These are phyloP conservation scores for Cymbopogon flexuosus DNA, from an alignment of 202 grass and related monocot genomes.

Conservation along the genomic window DNA sequence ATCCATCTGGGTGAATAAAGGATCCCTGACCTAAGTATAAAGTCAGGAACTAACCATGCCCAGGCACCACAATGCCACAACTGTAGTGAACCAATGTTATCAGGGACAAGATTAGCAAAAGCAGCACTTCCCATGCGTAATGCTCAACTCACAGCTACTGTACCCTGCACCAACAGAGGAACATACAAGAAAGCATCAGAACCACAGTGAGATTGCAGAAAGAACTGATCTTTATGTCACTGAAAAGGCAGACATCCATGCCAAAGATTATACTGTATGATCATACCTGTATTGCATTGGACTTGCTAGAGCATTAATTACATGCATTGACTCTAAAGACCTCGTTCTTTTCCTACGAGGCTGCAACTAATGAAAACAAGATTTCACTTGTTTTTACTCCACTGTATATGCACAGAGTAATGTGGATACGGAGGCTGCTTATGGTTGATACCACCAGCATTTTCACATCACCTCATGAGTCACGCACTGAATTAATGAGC, in stretches of 20 bases:
- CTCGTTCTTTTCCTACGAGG: background rate
- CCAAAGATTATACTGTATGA: background rate
- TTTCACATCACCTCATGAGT: constrained; percentile 25
- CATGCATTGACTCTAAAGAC: background rate
- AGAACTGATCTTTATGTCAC: background rate
- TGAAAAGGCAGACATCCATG: background rate
- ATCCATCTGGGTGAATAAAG: background rate
- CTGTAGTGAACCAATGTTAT: background rate
- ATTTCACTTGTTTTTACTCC: background rate
- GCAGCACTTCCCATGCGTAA: background rate
- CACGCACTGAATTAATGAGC: constrained; percentile 43
- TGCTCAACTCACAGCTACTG: background rate
- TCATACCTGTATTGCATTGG: constrained; percentile 22
- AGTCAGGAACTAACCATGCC: background rate
- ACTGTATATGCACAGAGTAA: background rate
- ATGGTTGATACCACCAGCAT: background rate
- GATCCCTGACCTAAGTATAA: background rate
- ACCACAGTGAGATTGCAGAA: background rate
- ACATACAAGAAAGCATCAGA: background rate
- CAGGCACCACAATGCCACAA: background rate
- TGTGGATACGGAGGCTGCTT: background rate
- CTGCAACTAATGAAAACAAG: background rate
- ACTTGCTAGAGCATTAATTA: background rate
- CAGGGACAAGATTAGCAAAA: background rate
- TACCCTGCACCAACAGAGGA: background rate